Percentiles rank a stretch among this genome's conserved stretches.
phyloP scores from a whole-genome alignment of 1,139 yeast species.

The Hemisphaericaspora xylanilytica region DNA sequence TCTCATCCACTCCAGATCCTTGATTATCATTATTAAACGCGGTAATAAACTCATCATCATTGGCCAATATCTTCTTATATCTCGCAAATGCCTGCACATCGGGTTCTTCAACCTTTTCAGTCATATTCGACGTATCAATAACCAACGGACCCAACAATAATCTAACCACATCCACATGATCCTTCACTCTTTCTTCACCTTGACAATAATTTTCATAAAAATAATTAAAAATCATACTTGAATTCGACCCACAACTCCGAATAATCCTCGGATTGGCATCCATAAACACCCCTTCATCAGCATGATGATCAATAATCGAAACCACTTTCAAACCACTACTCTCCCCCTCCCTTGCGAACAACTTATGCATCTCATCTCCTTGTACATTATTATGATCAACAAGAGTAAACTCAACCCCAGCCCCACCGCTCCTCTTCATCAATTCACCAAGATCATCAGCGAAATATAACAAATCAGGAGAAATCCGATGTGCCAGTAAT shows the following conservation, averaged over 20 bases:
- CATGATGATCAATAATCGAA: conserved; percentile 85
- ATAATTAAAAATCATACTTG: conserved; percentile 65
- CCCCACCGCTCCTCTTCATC: conserved; percentile 9
- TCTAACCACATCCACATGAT: conserved; percentile 36
- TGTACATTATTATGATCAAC: conserved; percentile 84
- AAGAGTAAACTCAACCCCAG: conserved; percentile 45
- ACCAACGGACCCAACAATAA: conserved; percentile 67
- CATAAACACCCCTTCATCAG: conserved; percentile 55
- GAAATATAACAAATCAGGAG: conserved; percentile 53
- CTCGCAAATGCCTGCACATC: conserved; percentile 48
- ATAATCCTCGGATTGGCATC: conserved; percentile 60
- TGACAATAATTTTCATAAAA: conserved; percentile 38
- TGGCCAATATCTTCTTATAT: conserved; percentile 25
- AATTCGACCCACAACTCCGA: conserved; percentile 70
- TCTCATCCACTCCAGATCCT: conserved; percentile 2
- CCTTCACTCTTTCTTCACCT: conserved; percentile 12
- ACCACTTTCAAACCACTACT: conserved; percentile 36
- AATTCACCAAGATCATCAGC: conserved; percentile 55
- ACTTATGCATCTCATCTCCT: conserved; percentile 37
- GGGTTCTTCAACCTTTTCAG: conserved; percentile 52
- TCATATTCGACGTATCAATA: conserved; percentile 68
- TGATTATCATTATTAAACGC: conserved; percentile 1
- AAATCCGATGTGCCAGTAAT: conserved; percentile 48
- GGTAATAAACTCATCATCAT: conserved; percentile 5
- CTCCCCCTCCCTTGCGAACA: neutral